phyloP scores from a whole-genome alignment of 352 stramenopile species.

The Elongisporangium prolatum region DNA sequence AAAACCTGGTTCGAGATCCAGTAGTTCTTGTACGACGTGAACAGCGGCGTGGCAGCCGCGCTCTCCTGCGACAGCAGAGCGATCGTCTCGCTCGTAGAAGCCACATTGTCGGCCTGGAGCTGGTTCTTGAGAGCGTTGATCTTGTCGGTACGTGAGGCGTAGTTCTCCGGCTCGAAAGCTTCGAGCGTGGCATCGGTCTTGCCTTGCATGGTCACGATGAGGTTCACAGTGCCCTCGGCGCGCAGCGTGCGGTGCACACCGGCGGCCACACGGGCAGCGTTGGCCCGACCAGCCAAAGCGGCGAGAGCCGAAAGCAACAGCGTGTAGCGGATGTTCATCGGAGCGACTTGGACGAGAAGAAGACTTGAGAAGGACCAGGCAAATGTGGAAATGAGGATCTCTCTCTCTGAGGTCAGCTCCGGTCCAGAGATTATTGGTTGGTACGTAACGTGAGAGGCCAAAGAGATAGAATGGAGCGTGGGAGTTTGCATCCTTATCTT shows the following conservation, averaged over 20 bases:
- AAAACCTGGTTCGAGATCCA: slow-evolving; percentile 34
- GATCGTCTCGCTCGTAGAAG: slow-evolving; percentile 1
- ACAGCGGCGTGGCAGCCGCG: slow-evolving; percentile 1
- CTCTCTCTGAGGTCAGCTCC: too few species aligned
- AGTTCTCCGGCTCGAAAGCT: slow-evolving; percentile 12
- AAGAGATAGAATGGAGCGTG: too few species aligned
- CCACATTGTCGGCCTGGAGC: slow-evolving; percentile 3
- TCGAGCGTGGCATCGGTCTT: slow-evolving; percentile 9
- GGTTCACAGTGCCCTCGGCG: slow-evolving; percentile 22
- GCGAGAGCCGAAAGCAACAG: not conserved
- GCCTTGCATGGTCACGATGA: slow-evolving; percentile 27
- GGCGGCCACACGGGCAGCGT: slow-evolving; percentile 8
- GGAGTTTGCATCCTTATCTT: too few species aligned
- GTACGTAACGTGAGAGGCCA: too few species aligned
- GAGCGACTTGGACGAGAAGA: too few species aligned
- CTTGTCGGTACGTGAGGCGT: slow-evolving; percentile 9
- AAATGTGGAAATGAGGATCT: too few species aligned
- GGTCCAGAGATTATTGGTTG: too few species aligned
- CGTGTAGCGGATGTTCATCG: not conserved
- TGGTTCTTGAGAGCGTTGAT: slow-evolving; percentile 6
- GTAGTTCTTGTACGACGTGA: slow-evolving; percentile 7
- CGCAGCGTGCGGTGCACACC: slow-evolving; percentile 23
- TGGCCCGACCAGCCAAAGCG: not conserved
- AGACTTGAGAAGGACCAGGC: too few species aligned
- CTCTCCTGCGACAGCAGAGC: slow-evolving; percentile 10